Conservation (phyloP, 371 early-diverging fungal species). For the Dentiscutata heterogama region DNA sequence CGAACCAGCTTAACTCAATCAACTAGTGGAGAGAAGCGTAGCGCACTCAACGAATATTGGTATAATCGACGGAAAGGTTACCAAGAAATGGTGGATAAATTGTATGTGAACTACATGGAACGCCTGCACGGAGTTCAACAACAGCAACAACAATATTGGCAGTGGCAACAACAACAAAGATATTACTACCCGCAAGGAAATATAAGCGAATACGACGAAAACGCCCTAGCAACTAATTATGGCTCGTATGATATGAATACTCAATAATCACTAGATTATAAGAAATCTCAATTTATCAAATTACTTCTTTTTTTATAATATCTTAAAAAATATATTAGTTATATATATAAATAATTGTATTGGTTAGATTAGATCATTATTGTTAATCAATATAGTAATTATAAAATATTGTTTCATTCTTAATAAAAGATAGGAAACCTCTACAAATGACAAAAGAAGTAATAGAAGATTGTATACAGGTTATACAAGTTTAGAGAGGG, state of each 20-base stretch:
- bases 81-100: conserved; percentile 40
- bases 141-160: conserved; percentile 30
- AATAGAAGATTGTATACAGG: no score
- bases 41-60: conserved; percentile 15
- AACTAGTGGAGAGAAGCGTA: not conserved
- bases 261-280: not conserved
- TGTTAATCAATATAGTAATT: not conserved
- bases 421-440: no score
- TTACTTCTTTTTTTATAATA: not conserved
- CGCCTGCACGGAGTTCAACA: conserved; percentile 39
- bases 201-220: not conserved
- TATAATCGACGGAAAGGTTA: conserved; percentile 24
- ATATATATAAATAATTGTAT: not conserved
- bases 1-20: not conserved
- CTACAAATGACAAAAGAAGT: no score
- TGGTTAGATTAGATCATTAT: not conserved
- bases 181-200: not conserved
- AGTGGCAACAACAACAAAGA: not conserved
- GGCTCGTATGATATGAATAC: not conserved
- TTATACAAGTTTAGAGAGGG: no score
- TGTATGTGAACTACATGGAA: conserved; percentile 42
- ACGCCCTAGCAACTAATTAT: not conserved
- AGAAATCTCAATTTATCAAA: not conserved
- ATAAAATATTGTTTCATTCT: not conserved
- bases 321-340: not conserved